Percentiles rank a stretch among this genome's conserved stretches.
These are phyloP conservation scores for Zymoseptoria tritici DNA, from an alignment of 2,329 filamentous ascomycete genomes.

Conservation along the genomic window DNA sequence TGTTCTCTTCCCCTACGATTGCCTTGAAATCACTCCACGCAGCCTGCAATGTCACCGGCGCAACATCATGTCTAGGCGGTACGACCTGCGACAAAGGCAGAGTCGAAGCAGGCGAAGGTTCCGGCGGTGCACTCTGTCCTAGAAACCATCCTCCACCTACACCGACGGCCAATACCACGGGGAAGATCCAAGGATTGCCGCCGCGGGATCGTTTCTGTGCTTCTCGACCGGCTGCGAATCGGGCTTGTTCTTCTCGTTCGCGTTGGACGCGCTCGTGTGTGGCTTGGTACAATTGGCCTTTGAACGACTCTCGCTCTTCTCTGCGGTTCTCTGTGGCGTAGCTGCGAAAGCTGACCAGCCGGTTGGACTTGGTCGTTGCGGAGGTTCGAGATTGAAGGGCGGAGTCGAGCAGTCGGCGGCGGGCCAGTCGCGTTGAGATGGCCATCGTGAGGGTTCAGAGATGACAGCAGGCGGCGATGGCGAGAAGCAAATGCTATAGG, in stretches of 20 bases:
- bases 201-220: slow-evolving; percentile 23
- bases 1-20: slow-evolving; percentile 55
- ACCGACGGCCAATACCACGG: slow-evolving; percentile 42
- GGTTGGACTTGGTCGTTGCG: background rate
- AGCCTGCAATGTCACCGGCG: slow-evolving; percentile 52
- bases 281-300: slow-evolving; percentile 55
- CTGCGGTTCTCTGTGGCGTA: slow-evolving; percentile 33
- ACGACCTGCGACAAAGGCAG: slow-evolving; percentile 43
- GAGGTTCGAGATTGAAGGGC: slow-evolving; percentile 9
- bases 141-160: slow-evolving; percentile 49
- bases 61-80: slow-evolving; percentile 49
- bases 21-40: slow-evolving; percentile 57
- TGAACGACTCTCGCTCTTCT: slow-evolving; percentile 42
- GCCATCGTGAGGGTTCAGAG: slow-evolving; percentile 28
- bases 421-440: slow-evolving; percentile 10
- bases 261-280: slow-evolving; percentile 51
- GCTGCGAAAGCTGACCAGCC: slow-evolving; percentile 15
- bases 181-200: slow-evolving; percentile 25
- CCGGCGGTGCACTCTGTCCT: slow-evolving; percentile 43
- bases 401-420: slow-evolving; percentile 10
- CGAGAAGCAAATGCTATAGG: background rate
- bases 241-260: slow-evolving; percentile 50
- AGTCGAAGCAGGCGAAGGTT: slow-evolving; percentile 47
- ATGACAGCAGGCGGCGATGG: background rate
- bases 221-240: slow-evolving; percentile 37